Base-by-base conservation (phyloP, 768 basidiomycete species). In the Suillus ampliporus region DNA sequence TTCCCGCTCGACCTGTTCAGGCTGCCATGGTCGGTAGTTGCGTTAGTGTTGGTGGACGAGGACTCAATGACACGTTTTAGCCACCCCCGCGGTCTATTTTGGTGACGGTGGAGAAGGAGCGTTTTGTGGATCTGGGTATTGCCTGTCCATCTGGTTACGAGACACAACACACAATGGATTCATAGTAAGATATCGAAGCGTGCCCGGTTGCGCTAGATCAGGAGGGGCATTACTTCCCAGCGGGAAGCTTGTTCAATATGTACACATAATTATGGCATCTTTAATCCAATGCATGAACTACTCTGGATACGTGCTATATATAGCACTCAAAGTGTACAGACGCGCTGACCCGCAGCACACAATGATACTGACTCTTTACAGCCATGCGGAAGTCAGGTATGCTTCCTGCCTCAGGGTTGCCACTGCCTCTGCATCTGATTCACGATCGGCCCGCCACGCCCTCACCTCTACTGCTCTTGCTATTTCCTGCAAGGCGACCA, bases 351-450 rank as follows among this genome's bases (percentile, higher is more conserved):
- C 17, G 34, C 54, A 26, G 38, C 38, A 40, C 23, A 17, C 38
- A 26, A 40, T 38, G 53, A 54, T 38, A 38, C 37, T 4, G 11
- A 40, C 11, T 9, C 21, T 7, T 31, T 57, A 60, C 4, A 60
- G 31, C 59, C 59, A 48, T 19, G 53, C 61, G 51, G 80, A 71
- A 64, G 90, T 83, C 57, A 85, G 72, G 81, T 83, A 83, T 4
- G 88, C 89, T 72, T 93, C 91, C 71, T 90, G 83, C 64, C 87
- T 79, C 69, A 92, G 87, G 46, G 89, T 84, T 4, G 77, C 78
- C 19, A 86, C 89, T 1, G 91, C 91, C 76, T 92, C 91, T 13
- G 75, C 75, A 66, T 92, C 90, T 5, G 83, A 83, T 21, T 90
- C 88, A 64, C 88, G 81, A 74, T 91, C 90, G 21, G 89, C 84